Conservation (phyloP, 371 early-diverging fungal species). For the Aphelidium insulamus region DNA sequence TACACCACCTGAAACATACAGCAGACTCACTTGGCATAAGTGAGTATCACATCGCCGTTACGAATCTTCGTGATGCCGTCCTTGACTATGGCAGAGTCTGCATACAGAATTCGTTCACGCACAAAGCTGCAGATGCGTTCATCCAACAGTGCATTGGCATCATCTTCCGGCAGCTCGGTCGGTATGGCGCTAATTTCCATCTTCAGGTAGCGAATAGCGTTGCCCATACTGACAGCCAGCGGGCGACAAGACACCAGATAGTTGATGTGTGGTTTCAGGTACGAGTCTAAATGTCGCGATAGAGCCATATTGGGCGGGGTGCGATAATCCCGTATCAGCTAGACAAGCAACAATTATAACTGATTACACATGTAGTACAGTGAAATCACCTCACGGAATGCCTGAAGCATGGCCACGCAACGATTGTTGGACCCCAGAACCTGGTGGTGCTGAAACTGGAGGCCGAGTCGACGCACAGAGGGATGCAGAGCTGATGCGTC, state of each 20-base stretch:
- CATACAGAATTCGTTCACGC: slow-evolving; percentile 65
- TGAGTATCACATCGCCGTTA: slow-evolving; percentile 82
- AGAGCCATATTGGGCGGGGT: slow-evolving; percentile 66
- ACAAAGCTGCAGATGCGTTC: slow-evolving; percentile 67
- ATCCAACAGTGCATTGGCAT: slow-evolving; percentile 38
- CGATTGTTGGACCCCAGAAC: slow-evolving; percentile 80
- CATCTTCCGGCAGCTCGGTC: slow-evolving; percentile 55
- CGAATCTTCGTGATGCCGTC: slow-evolving; percentile 67
- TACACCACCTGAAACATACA: not conserved
- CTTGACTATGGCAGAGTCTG: slow-evolving; percentile 53
- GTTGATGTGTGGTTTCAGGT: slow-evolving; percentile 69
- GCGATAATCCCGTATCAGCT: slow-evolving; percentile 75
- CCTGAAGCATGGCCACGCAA: slow-evolving; percentile 57
- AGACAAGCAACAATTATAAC: slow-evolving; percentile 2
- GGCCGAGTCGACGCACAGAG: slow-evolving; percentile 55
- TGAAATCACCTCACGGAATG: slow-evolving; percentile 44
- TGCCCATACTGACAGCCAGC: slow-evolving; percentile 84
- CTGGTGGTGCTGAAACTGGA: slow-evolving; percentile 58
- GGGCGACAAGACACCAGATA: slow-evolving; percentile 59
- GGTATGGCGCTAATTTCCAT: slow-evolving; percentile 49
- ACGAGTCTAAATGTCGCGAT: slow-evolving; percentile 53
- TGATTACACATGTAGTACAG: not conserved
- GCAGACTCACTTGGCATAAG: slow-evolving; percentile 34
- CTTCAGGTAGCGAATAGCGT: slow-evolving; percentile 79
- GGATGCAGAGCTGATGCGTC: slow-evolving; percentile 78